Conservation (phyloP, 108 stramenopile genomes). For the Skeletonema tropicum region DNA sequence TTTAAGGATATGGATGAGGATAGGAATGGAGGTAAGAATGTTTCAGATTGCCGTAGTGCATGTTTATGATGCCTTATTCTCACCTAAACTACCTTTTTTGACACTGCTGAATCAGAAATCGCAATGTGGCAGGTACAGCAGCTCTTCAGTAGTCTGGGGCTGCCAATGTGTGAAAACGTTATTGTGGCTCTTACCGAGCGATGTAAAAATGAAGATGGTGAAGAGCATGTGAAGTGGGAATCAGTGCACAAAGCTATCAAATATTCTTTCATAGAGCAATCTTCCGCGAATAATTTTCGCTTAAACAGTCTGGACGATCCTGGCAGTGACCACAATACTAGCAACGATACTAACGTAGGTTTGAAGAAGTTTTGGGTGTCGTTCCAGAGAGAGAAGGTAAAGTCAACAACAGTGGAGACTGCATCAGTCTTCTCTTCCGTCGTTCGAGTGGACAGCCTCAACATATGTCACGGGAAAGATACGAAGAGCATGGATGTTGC, state of each 20-base stretch:
- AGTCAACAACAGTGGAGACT: conserved; percentile 10
- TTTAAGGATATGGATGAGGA: conserved; percentile 5
- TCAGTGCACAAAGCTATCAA: not conserved
- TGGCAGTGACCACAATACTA: not conserved
- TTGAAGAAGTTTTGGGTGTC: not conserved
- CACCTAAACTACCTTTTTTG: not conserved
- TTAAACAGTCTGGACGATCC: not conserved
- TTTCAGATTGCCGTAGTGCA: not conserved
- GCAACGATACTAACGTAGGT: not conserved
- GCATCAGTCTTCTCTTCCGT: conserved; percentile 21
- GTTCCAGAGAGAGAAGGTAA: not conserved
- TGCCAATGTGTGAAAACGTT: conserved; percentile 7
- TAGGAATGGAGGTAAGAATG: not conserved
- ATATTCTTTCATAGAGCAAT: not conserved
- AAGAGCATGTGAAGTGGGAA: not conserved
- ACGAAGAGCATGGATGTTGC: not conserved
- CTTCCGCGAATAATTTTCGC: not conserved
- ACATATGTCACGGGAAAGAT: conserved; percentile 16
- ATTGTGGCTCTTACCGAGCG: conserved; percentile 6
- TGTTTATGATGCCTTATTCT: not conserved
- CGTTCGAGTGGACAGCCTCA: conserved; percentile 22
- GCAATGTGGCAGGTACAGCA: not conserved
- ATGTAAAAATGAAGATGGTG: not conserved
- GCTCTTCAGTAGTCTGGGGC: not conserved
- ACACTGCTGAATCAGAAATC: not conserved